Evolutionary conservation across 1,284 basidiomycete genomes (phyloP).

Genomic region (Cystobasidium slooffiae): DNA sequence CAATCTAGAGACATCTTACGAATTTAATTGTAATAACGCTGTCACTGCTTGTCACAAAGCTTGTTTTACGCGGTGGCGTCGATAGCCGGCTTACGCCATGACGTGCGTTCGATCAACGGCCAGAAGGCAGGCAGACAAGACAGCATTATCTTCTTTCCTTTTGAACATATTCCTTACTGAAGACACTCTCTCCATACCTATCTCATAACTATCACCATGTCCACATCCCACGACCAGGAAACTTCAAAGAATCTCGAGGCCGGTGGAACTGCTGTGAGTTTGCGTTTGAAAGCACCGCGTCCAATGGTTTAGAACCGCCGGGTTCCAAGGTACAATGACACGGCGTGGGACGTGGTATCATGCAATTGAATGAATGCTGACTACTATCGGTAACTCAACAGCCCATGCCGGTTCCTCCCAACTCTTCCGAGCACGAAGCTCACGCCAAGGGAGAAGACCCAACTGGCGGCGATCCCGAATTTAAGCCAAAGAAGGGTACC

Average conservation of each 20-base stretch:
- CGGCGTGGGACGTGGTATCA: neutral
- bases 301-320: neutral
- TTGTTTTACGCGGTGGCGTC: no score
- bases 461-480: slow-evolving; percentile 12
- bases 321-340: neutral
- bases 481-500: slow-evolving; percentile 20
- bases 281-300: neutral
- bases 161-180: no score
- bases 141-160: no score
- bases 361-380: neutral
- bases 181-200: no score
- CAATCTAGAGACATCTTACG: no score
- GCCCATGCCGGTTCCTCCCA: slow-evolving; percentile 38
- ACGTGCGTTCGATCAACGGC: no score
- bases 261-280: slow-evolving; percentile 24
- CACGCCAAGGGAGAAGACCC: slow-evolving; percentile 19
- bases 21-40: no score
- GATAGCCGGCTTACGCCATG: no score
- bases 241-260: slow-evolving; percentile 18
- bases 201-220: slow-evolving; percentile 9
- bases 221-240: slow-evolving; percentile 18
- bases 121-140: no score
- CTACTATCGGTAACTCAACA: neutral
- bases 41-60: no score
- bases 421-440: slow-evolving; percentile 22